phyloP scores from a whole-genome alignment of 768 basidiomycete genomes.

The Candolleomyces aberdarensis region DNA sequence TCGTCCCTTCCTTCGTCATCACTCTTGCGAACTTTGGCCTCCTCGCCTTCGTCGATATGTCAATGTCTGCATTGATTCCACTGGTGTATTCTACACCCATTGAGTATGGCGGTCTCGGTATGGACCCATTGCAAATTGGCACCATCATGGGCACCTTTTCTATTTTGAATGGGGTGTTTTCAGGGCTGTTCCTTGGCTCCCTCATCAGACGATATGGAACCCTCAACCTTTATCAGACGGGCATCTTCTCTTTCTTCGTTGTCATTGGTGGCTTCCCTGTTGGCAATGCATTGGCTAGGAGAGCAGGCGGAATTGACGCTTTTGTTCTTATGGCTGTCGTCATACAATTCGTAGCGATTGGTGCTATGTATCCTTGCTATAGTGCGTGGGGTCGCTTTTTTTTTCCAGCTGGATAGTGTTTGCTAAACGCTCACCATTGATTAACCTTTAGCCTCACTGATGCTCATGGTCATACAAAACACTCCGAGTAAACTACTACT shows the following conservation, averaged over 20 bases:
- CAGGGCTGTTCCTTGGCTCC: slow-evolving; percentile 48
- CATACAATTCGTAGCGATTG: slow-evolving; percentile 27
- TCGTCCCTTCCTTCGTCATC: slow-evolving; percentile 13
- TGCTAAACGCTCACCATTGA: neutral
- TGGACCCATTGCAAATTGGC: slow-evolving; percentile 62
- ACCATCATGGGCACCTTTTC: slow-evolving; percentile 47
- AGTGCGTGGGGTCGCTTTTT: slow-evolving; percentile 24
- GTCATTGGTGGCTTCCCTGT: slow-evolving; percentile 31
- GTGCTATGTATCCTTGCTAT: slow-evolving; percentile 29
- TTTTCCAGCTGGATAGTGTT: neutral
- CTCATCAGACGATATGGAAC: slow-evolving; percentile 53
- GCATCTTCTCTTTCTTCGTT: slow-evolving; percentile 24
- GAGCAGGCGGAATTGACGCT: slow-evolving; percentile 30
- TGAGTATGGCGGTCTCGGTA: slow-evolving; percentile 60
- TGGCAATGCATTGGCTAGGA: slow-evolving; percentile 29
- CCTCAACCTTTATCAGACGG: slow-evolving; percentile 42
- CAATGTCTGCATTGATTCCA: slow-evolving; percentile 33
- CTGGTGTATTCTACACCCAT: slow-evolving; percentile 57
- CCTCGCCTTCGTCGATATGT: slow-evolving; percentile 38
- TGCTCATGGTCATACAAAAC: slow-evolving; percentile 46
- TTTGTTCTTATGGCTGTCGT: slow-evolving; percentile 27
- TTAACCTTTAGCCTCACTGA: slow-evolving; percentile 12
- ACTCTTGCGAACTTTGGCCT: slow-evolving; percentile 31
- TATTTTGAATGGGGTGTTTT: slow-evolving; percentile 48
- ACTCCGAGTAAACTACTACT: slow-evolving; percentile 38